A percentile compares a stretch with the other conserved stretches of the same genome.
Evolutionary conservation across 2,329 filamentous ascomycete species (phyloP).

Genomic region (Aureobasidium melanogenum): DNA sequence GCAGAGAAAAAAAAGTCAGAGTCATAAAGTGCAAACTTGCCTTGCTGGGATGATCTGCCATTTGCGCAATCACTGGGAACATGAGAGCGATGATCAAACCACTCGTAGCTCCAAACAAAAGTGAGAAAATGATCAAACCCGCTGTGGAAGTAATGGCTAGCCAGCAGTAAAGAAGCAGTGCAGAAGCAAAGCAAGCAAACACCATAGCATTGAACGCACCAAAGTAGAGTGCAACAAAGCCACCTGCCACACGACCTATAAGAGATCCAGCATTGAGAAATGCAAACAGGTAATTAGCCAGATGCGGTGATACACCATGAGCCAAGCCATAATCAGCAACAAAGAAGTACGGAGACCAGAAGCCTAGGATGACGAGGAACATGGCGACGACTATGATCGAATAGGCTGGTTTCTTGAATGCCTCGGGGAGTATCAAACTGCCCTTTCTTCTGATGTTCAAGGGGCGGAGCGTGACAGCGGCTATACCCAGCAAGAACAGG

Average conservation of each 20-base stretch:
- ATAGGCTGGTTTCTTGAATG: conserved; percentile 34
- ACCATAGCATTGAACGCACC: not conserved
- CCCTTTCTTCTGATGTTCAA: not conserved
- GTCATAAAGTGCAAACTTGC: not conserved
- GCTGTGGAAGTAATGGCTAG: not conserved
- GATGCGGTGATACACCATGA: conserved; percentile 38
- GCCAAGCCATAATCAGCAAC: conserved; percentile 49
- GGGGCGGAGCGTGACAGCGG: conserved; percentile 7
- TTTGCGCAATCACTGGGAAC: not conserved
- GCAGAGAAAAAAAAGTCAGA: not conserved
- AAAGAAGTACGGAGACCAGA: conserved; percentile 42
- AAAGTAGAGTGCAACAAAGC: conserved; percentile 33
- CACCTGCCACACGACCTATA: conserved; percentile 44
- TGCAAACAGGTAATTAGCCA: conserved; percentile 55
- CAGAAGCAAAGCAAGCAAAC: conserved; percentile 29
- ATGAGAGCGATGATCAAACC: conserved; percentile 5
- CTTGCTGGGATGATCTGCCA: conserved; percentile 1
- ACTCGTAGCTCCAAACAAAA: conserved; percentile 5
- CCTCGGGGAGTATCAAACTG: conserved; percentile 16
- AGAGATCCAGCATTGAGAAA: conserved; percentile 54
- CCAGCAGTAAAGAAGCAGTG: conserved; percentile 12
- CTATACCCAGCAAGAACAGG: conserved; percentile 12
- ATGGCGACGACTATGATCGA: conserved; percentile 35
- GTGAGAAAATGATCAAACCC: conserved; percentile 9
- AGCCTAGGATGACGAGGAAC: conserved; percentile 30